Conservation (phyloP, 2,329 filamentous ascomycete species). For the Hypoxylon rubiginosum region DNA sequence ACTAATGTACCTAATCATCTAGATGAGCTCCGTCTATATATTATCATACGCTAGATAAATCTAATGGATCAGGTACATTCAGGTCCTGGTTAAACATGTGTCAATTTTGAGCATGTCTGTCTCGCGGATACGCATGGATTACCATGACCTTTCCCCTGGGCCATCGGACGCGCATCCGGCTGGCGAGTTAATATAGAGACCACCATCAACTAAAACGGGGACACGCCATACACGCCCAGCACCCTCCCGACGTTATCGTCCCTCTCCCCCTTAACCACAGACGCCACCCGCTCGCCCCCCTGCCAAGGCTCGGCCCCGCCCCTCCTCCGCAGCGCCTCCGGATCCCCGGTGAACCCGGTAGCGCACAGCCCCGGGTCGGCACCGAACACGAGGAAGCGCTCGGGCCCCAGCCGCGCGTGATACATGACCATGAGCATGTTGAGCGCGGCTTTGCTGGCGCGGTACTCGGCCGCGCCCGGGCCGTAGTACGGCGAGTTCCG, state of each 20-base stretch:
- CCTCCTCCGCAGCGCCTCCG: constrained; percentile 19
- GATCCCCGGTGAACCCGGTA: constrained; percentile 29
- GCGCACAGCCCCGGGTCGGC: constrained; percentile 34
- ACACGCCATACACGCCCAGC: constrained; percentile 29
- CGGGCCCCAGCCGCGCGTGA: constrained; percentile 34
- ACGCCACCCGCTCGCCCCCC: constrained; percentile 28
- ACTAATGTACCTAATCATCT: no score
- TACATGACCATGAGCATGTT: constrained; percentile 49
- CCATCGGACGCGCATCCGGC: no score
- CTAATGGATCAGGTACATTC: no score
- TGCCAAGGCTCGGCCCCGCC: constrained; percentile 25
- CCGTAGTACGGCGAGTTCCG: constrained; percentile 32
- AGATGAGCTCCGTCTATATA: no score
- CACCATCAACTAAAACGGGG: constrained; percentile 13
- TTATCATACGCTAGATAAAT: no score
- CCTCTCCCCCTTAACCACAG: constrained; percentile 31
- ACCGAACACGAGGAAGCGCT: constrained; percentile 30
- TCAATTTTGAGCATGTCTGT: no score
- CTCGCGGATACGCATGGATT: no score
- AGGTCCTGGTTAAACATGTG: no score
- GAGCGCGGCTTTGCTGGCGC: constrained; percentile 48
- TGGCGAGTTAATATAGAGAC: no score
- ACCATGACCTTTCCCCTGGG: no score
- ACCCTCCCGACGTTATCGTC: constrained; percentile 30
- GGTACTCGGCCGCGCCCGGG: constrained; percentile 39